A percentile compares a stretch with the other conserved stretches of the same genome.
Evolutionary conservation across 257 asterid genomes (phyloP).

Genomic region (Solanum neorickii): DNA sequence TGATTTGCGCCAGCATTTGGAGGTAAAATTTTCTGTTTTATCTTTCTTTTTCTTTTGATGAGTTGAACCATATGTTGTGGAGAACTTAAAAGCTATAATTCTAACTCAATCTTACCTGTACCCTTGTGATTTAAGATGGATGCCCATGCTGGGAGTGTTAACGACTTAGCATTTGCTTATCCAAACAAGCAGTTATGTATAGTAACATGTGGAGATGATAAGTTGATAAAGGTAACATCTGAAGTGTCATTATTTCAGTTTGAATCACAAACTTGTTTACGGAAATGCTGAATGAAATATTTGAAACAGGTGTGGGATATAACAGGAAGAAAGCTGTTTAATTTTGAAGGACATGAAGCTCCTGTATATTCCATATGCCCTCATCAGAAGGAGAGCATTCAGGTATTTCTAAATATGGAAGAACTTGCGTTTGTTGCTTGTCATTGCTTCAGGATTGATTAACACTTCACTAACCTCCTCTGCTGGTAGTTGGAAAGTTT

Average conservation of each 20-base stretch:
- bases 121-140: conserved; percentile 53
- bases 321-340: conserved; percentile 71
- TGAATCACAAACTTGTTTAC: not conserved
- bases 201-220: conserved; percentile 96
- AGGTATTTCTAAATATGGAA: conserved; percentile 33
- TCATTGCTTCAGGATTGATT: not conserved
- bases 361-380: conserved; percentile 96
- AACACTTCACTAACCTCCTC: not conserved
- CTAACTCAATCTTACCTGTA: conserved; percentile 2
- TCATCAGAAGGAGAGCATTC: conserved; percentile 92
- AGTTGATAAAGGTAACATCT: conserved; percentile 69
- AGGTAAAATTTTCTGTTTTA: conserved; percentile 29
- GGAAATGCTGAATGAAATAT: conserved; percentile 17
- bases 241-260: not conserved
- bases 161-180: conserved; percentile 89
- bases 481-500: not conserved
- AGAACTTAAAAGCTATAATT: not conserved
- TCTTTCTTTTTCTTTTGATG: not conserved
- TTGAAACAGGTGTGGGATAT: conserved; percentile 93
- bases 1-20: conserved; percentile 83
- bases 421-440: not conserved
- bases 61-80: not conserved
- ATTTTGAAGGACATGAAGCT: conserved; percentile 97
- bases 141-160: conserved; percentile 73
- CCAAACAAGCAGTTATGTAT: conserved; percentile 90